Evolutionary conservation across 73 alveolate species (phyloP), one percentile per base, ranked within the genome.

Genomic region (Loxodes magnus): DNA sequence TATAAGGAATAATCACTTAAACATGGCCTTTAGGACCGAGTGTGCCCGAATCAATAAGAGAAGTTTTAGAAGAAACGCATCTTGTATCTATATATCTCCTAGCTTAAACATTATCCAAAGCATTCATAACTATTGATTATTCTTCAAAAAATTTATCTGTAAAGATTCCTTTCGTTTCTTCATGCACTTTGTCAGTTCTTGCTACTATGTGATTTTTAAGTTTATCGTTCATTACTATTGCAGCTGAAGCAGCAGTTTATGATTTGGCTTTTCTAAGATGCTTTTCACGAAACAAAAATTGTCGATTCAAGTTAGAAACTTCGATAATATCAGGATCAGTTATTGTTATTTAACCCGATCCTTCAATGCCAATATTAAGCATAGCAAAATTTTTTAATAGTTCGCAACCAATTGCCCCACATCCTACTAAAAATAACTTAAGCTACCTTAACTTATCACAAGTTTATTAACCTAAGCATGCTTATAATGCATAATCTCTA

Each of bases 371-470:
- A 22, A 87, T 58, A 17, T 99, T 99, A 95, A 90, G 87, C 61
- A 92, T 65, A 17, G 99, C 98, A 70, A 89, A 84, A 51, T 82
- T 74, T 67, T 95, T 95, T 43, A 93, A 79, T 35, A 72, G 78
- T 70, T 95, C 99, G 67, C 99, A 92, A 35, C 99, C 99, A 21
- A 93, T 65, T 20, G 99, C 98, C 16, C 99, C 99, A 16, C 98
- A 98, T 6, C 80, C 74, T n/a, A 15, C 49, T 14, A 21, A 2
- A 14, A 53, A 15, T n/a, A n/a, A n/a, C n/a, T n/a, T n/a, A n/a
- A n/a, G n/a, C n/a, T n/a, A n/a, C n/a, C n/a, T n/a, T n/a, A n/a
- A n/a, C n/a, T n/a, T n/a, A n/a, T n/a, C n/a, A n/a, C n/a, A n/a
- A n/a, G n/a, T n/a, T n/a, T n/a, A n/a, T n/a, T n/a, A n/a, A n/a